phyloP scores from a whole-genome alignment of 1,139 yeast species.

The Saccharomyces hybrid region DNA sequence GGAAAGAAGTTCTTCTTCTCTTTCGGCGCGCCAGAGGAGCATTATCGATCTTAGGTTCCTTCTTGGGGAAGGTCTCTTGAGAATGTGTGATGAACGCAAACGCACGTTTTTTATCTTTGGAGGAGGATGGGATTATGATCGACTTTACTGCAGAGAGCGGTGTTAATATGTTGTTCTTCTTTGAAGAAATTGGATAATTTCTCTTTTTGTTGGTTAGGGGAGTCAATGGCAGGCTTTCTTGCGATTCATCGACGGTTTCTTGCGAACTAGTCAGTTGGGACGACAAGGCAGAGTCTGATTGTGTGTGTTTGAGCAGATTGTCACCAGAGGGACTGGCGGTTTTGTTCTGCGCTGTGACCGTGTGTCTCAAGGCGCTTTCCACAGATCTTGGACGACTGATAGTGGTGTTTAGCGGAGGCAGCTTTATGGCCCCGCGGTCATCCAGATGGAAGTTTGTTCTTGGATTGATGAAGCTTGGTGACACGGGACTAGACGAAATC shows the following conservation, averaged over 20 bases:
- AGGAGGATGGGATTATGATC: constrained; percentile 18
- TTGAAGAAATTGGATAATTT: background rate
- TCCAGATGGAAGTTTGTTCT: constrained; percentile 12
- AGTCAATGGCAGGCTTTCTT: background rate
- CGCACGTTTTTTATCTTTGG: constrained; percentile 37
- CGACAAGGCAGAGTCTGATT: background rate
- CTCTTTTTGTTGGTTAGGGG: background rate
- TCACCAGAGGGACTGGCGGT: background rate
- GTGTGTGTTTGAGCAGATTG: background rate
- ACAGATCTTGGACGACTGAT: constrained; percentile 19
- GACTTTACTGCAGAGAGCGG: constrained; percentile 26
- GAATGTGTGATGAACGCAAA: constrained; percentile 91
- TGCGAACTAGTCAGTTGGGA: background rate
- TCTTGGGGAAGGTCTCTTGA: constrained; percentile 74
- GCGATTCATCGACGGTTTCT: constrained; percentile 1
- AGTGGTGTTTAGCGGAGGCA: constrained; percentile 4
- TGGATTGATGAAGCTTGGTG: constrained; percentile 9
- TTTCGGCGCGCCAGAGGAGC: constrained; percentile 87
- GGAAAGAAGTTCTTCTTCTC: constrained; percentile 89
- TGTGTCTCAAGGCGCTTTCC: constrained; percentile 24
- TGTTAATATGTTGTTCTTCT: constrained; percentile 15
- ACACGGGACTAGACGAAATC: constrained; percentile 7
- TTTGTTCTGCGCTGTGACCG: constrained; percentile 8
- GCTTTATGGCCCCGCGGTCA: constrained; percentile 7
- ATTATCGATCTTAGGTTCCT: constrained; percentile 81